Evolutionary conservation across 2,329 filamentous ascomycete species (phyloP).

Genomic region (Coniochaeta prunicola): DNA sequence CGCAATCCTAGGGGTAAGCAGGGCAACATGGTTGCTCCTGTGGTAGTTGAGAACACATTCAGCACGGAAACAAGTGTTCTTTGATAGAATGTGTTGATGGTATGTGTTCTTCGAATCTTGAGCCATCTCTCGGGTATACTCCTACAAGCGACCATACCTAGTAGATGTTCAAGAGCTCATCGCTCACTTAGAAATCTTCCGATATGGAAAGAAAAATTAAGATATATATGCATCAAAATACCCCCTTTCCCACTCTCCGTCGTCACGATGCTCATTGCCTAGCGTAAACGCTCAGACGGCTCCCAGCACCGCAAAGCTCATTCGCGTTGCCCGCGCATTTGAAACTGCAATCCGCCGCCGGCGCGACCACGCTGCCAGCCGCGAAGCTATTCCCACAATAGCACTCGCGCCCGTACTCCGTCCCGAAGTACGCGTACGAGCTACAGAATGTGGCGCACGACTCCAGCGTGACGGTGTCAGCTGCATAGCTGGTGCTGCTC

Average conservation of each 20-base stretch:
- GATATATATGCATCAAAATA: slow-evolving; percentile 3
- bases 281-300: slow-evolving; percentile 23
- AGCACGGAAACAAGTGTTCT: neutral
- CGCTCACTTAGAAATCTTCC: neutral
- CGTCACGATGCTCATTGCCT: neutral
- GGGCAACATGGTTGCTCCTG: too few relatives aligned
- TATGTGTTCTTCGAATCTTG: neutral
- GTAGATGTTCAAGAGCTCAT: neutral
- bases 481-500: slow-evolving; percentile 28
- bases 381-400: slow-evolving; percentile 30
- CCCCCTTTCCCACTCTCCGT: neutral
- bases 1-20: too few relatives aligned
- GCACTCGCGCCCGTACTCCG: slow-evolving; percentile 34
- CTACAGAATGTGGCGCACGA: slow-evolving; percentile 36
- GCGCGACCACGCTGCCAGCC: slow-evolving; percentile 17
- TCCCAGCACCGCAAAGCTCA: slow-evolving; percentile 32
- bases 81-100: neutral
- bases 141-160: neutral
- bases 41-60: neutral
- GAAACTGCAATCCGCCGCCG: slow-evolving; percentile 30
- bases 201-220: neutral
- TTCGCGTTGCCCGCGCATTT: slow-evolving; percentile 27
- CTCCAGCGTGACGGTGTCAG: slow-evolving; percentile 43
- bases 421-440: slow-evolving; percentile 31
- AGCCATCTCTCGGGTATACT: neutral